Evolutionary conservation across 768 basidiomycete genomes (phyloP), one percentile per base, ranked within the genome.

Genomic region (Mrakia blollopis): DNA sequence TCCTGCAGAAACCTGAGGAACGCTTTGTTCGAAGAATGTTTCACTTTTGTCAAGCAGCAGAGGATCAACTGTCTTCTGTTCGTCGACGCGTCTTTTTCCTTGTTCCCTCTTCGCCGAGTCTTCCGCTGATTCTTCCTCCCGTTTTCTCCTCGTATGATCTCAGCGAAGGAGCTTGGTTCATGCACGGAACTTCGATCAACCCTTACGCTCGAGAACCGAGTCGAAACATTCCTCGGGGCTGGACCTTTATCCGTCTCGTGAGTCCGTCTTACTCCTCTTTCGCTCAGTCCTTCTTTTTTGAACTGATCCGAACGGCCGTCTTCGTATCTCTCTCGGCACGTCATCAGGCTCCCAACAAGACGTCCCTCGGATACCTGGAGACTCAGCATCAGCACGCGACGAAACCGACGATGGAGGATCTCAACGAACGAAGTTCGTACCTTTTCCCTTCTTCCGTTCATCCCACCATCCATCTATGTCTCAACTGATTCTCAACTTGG

Each of bases 211-310:
- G 87, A 25, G 82, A 81, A 14, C 81, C 85, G 21, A 87, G 88
- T 67, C 88, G 89, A 35, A 84, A 72, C 37, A 69, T 89, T 2
- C 87, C 83, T 39, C 86, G 89, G 54, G 89, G 89, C 3, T 96
- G 93, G 93, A 87, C 92, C 63, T 96, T 95, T 83, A 89, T 94
- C 86, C 87, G 94, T 79, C 83, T 96, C 83, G 92, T 93, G 83
- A 79, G 86, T 80, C 14, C n/a, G 6, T n/a, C 52, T 35, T 71
- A 21, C 44, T 60, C 39, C 76, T 61, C 54, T 30, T 21, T 21
- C 30, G 10, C 30, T 57, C 52, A 23, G 23, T 14, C 23, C 28
- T n/a, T 28, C 9, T 32, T 11, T 16, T 18, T 39, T 23, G 14
- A 35, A 8, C 63, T 30, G 44, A 28, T n/a, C n/a, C n/a, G n/a